Base-by-base conservation (phyloP, 108 stramenopile genomes). In the Pseudonitzschia multiseries region DNA sequence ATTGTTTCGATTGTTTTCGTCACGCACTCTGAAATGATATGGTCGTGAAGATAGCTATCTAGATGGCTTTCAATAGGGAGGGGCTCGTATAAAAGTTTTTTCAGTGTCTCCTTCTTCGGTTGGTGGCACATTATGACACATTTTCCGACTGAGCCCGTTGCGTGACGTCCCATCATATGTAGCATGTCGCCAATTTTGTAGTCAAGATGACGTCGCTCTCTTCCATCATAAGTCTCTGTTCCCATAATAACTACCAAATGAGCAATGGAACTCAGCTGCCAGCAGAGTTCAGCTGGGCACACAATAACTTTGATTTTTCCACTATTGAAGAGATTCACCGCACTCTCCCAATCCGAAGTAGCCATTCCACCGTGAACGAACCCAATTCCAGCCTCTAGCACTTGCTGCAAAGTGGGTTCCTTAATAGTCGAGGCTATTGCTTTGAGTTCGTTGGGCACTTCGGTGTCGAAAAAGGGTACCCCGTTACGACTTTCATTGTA, bases 51-150 rank as follows among this genome's bases (percentile, higher is more conserved):
- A 60, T 86, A 90, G 71, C 94, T 93, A 77, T 99, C 96, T 8
- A 99, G 74, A 76, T 97, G 99, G 70, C 91, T 93, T 85, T 99
- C 99, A 68, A 99, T 89, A 1, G 99, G 99, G 24, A 99, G 83
- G 6, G 98, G 98, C 28, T 99, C 98, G 70, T 95, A 91, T 31
- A 99, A 76, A 40, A 99, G 84, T 74, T 93, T 96, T 73, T 95
- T 95, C 63, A 99, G 69, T 61, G 87, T 90, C 68, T 96, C 97
- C 77, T 97, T 96, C 81, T 97, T 96, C 8, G 97, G 90, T 9
- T 95, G 76, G 76, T 97, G 97, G 84, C 97, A 98, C 64, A 98
- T 77, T 29, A 99, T 85, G 26, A 93, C 88, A 65, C 88, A 94
- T 68, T 92, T 89, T 51, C 93, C 96, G 64, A 73, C 84, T 21